phyloP scores from a whole-genome alignment of 2,329 filamentous ascomycete species.

The Xylaria sp. region DNA sequence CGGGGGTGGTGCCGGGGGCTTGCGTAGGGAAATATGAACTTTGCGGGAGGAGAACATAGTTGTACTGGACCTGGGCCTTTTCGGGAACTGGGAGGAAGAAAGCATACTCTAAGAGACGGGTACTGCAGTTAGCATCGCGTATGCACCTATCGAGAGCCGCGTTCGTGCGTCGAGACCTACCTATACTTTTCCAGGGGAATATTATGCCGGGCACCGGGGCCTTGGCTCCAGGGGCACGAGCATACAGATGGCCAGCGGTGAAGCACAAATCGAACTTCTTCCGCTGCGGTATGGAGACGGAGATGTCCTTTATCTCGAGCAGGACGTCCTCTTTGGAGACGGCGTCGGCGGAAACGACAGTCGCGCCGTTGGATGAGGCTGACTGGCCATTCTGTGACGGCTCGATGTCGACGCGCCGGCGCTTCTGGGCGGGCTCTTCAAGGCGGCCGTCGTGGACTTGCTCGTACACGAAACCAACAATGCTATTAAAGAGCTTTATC shows the following conservation, averaged over 20 bases:
- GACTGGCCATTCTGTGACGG: slow-evolving; percentile 45
- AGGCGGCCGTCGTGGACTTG: slow-evolving; percentile 50
- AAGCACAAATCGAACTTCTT: slow-evolving; percentile 76
- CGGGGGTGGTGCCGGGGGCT: slow-evolving; percentile 51
- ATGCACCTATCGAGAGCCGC: neutral
- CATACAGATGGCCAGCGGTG: slow-evolving; percentile 69
- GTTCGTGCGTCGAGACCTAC: slow-evolving; percentile 51
- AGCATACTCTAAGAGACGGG: slow-evolving; percentile 62
- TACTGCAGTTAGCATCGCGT: slow-evolving; percentile 14
- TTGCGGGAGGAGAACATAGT: slow-evolving; percentile 71
- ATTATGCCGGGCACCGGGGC: slow-evolving; percentile 64
- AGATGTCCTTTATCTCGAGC: slow-evolving; percentile 73
- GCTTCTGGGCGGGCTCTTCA: slow-evolving; percentile 62
- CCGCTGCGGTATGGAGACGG: slow-evolving; percentile 72
- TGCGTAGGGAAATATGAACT: slow-evolving; percentile 65
- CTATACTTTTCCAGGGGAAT: slow-evolving; percentile 71
- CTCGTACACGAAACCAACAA: slow-evolving; percentile 62
- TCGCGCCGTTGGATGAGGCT: slow-evolving; percentile 41
- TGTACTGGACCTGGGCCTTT: slow-evolving; percentile 72
- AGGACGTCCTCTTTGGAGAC: slow-evolving; percentile 64
- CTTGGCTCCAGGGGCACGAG: slow-evolving; percentile 62
- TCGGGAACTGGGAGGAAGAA: slow-evolving; percentile 74
- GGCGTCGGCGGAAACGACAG: slow-evolving; percentile 49
- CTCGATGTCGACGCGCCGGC: slow-evolving; percentile 62
- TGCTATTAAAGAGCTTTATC: slow-evolving; percentile 67